A percentile compares a stretch with the other conserved stretches of the same genome.
Evolutionary conservation across 495 filamentous ascomycete species (phyloP).

Genomic region (Glutinoglossum americanum): DNA sequence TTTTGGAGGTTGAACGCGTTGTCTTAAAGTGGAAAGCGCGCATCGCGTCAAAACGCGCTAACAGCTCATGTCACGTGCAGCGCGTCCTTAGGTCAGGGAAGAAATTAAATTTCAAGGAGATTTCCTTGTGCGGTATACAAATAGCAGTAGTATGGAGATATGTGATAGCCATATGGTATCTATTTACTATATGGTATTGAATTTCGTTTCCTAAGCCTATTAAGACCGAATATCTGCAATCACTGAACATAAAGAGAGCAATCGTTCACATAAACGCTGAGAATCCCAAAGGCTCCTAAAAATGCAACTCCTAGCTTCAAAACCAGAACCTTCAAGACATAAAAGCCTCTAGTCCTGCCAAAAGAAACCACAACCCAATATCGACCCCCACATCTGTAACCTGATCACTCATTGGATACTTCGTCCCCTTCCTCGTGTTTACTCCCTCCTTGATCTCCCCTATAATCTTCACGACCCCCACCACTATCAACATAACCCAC

Average conservation of each 20-base stretch:
- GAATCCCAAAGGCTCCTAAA: too few relatives aligned
- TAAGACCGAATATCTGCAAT: too few relatives aligned
- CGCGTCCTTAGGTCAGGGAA: too few relatives aligned
- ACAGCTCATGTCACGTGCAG: neutral
- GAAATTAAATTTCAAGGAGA: too few relatives aligned
- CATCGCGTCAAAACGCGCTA: neutral
- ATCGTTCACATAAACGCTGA: neutral
- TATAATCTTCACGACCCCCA: conserved; percentile 13
- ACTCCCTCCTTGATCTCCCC: conserved; percentile 11
- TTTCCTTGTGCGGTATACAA: too few relatives aligned
- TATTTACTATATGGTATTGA: too few relatives aligned
- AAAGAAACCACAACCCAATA: conserved; percentile 15
- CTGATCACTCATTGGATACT: conserved; percentile 17
- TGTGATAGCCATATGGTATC: too few relatives aligned
- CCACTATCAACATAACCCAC: conserved; percentile 13
- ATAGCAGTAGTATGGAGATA: too few relatives aligned
- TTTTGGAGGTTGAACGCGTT: neutral
- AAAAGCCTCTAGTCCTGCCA: conserved; percentile 2
- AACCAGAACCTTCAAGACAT: too few relatives aligned
- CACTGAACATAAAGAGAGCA: neutral
- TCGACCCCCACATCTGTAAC: conserved; percentile 17
- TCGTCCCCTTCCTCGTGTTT: conserved; percentile 12
- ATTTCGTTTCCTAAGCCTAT: too few relatives aligned
- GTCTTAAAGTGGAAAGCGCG: neutral
- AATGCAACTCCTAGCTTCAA: too few relatives aligned